Base-by-base conservation (phyloP, 1,139 yeast species). In the Debaryomycetaceae sp. region DNA sequence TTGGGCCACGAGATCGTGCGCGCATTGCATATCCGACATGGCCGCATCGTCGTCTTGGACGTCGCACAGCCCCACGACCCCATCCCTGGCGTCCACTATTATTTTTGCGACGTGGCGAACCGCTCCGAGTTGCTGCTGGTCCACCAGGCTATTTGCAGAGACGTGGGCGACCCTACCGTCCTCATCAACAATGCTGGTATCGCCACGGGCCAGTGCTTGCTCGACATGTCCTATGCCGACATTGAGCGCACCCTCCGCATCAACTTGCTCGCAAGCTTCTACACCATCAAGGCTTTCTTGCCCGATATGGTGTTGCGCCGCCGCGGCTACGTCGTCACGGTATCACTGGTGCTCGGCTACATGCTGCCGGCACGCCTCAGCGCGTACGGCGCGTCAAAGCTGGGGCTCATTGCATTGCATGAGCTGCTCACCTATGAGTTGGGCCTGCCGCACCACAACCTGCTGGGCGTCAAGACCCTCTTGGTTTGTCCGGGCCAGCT, bases 401-500 rank as follows among this genome's bases (percentile, higher is more conserved):
- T 94, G 0, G 96, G 94, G 0, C 52, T 83, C 19, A 68, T 87
- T 30, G 86, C 92, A 0, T 55, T 86, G 27, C 96, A 87, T 47
- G 94, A 83, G 45, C 76, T 90, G 1, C 56, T 87, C 24, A 74
- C 85, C 0, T 73, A 73, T 39, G 93, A 82, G 46, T 48, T 83
- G 23, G 77, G 77, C 0, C 59, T 69, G 1, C 77, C 77, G 0
- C 53, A 67, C 4, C 38, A 62, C 23, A 56, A 53, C 31, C 49
- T 54, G 1, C 53, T 55, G 5, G 82, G 83, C 2, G 68, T 86
- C 14, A 77, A 76, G 40, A 79, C 94, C 0, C 54, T 87, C 31
- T 58, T 87, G 25, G 65, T 87, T 1, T 77, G 92, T 43, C 94
- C 95, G 0, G 97, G 98, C 0, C 96, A 87, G 47, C 50, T 87